phyloP scores from a whole-genome alignment of 306 rosid genomes.

The Dryas alaskensis region DNA sequence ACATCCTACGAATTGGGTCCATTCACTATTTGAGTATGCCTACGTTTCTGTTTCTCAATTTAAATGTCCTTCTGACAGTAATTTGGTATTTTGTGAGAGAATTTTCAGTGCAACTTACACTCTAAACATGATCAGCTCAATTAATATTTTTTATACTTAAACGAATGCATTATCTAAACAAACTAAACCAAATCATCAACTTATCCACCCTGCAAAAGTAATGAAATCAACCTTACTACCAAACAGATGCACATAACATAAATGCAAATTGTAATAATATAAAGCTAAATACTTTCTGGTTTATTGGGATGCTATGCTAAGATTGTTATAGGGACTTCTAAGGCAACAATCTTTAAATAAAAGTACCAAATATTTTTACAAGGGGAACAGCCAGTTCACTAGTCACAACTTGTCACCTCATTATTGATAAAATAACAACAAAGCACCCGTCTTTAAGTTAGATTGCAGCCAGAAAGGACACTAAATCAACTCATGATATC shows the following conservation, averaged over 20 bases:
- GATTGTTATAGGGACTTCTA: not conserved
- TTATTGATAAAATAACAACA: not conserved
- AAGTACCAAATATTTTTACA: not conserved
- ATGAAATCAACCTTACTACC: not conserved
- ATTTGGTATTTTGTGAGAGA: not conserved
- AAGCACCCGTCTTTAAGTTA: slow-evolving; percentile 4
- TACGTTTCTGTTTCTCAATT: not conserved
- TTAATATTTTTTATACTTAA: not conserved
- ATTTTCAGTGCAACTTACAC: not conserved
- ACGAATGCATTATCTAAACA: too few species aligned
- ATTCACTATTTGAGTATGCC: not conserved
- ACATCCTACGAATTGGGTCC: not conserved
- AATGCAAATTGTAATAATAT: not conserved
- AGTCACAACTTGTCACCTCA: not conserved
- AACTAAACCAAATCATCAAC: not conserved
- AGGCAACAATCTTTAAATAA: not conserved
- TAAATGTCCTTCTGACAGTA: not conserved
- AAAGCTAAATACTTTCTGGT: not conserved
- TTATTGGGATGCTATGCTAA: not conserved
- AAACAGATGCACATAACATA: slow-evolving; percentile 9
- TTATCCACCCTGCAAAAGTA: not conserved
- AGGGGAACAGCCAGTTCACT: not conserved
- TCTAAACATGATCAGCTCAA: not conserved
- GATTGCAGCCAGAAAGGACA: slow-evolving; percentile 13
- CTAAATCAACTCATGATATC: not conserved